A percentile compares a stretch with the other conserved stretches of the same genome.
Evolutionary conservation across 345 rosid genomes (phyloP).

Genomic region (Eucalyptus camaldulensis): DNA sequence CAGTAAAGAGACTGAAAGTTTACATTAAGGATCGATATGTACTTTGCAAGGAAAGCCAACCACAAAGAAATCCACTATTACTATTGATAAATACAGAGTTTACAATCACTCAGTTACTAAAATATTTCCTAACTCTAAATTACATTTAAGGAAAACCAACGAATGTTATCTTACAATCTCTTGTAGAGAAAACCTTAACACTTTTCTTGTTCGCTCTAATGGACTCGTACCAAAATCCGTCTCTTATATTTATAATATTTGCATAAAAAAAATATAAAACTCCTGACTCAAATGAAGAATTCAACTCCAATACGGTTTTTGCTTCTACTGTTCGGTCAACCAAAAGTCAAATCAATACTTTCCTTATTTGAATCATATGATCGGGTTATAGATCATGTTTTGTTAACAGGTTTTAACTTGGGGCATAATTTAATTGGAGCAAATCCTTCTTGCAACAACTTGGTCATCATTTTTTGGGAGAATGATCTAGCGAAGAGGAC

Average conservation of each 20-base stretch:
- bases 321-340: not conserved
- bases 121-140: not conserved
- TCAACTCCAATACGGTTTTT: not conserved
- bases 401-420: not conserved
- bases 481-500: not conserved
- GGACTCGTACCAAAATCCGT: not conserved
- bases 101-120: no score
- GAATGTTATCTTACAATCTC: not conserved
- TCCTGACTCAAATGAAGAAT: not conserved
- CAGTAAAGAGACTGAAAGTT: not conserved
- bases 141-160: no score
- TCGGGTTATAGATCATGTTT: not conserved
- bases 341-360: not conserved
- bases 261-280: not conserved
- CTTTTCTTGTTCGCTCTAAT: not conserved
- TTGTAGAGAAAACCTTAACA: not conserved
- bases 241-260: not conserved
- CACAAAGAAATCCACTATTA: not conserved
- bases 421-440: not conserved
- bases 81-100: no score
- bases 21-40: not conserved
- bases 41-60: not conserved
- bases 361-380: not conserved
- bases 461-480: not conserved
- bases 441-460: not conserved